Evolutionary conservation across 148 eudicot species (phyloP).

Genomic region (Drosera capensis): DNA sequence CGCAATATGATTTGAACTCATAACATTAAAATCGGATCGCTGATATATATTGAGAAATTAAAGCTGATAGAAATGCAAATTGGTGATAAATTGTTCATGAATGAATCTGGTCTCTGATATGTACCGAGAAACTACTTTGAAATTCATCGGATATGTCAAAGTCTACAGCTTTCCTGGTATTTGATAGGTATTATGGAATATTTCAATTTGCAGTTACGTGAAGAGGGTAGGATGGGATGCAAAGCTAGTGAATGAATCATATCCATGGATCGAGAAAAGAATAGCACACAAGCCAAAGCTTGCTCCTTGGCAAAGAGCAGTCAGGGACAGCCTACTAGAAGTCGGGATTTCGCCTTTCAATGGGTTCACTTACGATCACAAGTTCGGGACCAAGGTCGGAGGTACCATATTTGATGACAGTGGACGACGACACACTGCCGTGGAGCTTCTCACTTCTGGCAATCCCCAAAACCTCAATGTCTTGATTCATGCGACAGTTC

Average conservation of each 20-base stretch:
- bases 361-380: constrained; percentile 85
- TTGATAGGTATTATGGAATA: not conserved
- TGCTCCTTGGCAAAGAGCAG: constrained; percentile 54
- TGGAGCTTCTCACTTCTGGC: constrained; percentile 59
- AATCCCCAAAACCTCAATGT: constrained; percentile 44
- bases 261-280: constrained; percentile 83
- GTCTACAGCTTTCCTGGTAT: too few species aligned
- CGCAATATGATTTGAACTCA: too few species aligned
- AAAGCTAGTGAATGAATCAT: constrained; percentile 64
- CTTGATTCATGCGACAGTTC: constrained; percentile 64
- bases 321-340: constrained; percentile 63
- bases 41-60: too few species aligned
- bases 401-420: constrained; percentile 68
- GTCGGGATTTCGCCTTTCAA: constrained; percentile 71
- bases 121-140: too few species aligned
- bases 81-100: too few species aligned
- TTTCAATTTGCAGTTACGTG: constrained; percentile 39
- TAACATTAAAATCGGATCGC: too few species aligned
- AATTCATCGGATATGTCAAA: too few species aligned
- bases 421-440: constrained; percentile 86
- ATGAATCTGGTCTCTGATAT: too few species aligned
- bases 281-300: constrained; percentile 54
- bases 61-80: too few species aligned
- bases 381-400: constrained; percentile 88
- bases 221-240: constrained; percentile 60